Base-by-base conservation (phyloP, 495 filamentous ascomycete species). In the Trichoderma reesei region DNA sequence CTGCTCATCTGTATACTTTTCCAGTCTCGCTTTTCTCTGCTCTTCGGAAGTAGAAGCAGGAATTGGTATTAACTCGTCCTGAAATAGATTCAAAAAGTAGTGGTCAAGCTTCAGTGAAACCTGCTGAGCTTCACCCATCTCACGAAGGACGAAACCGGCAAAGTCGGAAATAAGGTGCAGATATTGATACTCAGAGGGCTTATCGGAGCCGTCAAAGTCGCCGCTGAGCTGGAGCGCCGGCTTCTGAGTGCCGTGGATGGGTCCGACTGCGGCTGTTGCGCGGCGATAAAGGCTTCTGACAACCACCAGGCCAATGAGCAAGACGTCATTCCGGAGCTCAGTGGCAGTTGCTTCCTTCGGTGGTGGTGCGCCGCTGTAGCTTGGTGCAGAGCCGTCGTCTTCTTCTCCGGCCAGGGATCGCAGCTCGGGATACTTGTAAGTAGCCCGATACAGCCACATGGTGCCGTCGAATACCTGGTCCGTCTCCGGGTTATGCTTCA, bases 71-170 rank as follows among this genome's bases (percentile, higher is more conserved):
- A 38, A 3, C 8, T 64, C 63, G 1, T 60, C 63, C 11, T 48
- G 63, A 46, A 64, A 64, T 20, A 64, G 38, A 14, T 60, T 38
- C 33, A 64, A 33, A 36, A 48, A 18, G 37, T 59, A 56, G 11
- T 56, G 46, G 8, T 56, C 16, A 1, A 44, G 36, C 16, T 56
- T 37, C 16, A 64, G 63, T 33, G 63, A 56, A 4, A 18, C 26
- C 18, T 64, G 63, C 34, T 56, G 36, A 5, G 46, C 14, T 38
- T 56, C 63, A 11, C 34, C 16, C 63, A 64, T 18, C 26, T 64
- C 63, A 18, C 41, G 63, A 16, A 59, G 4, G 10, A 64, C 10
- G 36, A 64, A 64, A 16, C 46, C 26, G 10, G 63, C 54, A 16
- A 64, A 41, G 33, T 33, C 44, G 16, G 36, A 44, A 10, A 64